Conservation (phyloP, 2,329 filamentous ascomycete genomes). For the Massarina eburnea region DNA sequence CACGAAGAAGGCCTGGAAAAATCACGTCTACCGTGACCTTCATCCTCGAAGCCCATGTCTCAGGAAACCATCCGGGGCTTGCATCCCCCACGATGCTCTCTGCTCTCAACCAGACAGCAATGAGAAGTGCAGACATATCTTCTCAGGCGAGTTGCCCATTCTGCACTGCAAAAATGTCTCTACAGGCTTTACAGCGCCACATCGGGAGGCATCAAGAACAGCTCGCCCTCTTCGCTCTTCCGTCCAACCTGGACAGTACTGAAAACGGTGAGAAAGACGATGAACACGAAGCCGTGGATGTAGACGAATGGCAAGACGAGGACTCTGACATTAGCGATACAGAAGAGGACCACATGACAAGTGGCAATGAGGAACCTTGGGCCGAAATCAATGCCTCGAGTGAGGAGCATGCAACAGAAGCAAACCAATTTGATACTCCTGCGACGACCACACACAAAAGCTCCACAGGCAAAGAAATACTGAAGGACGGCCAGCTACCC, state of each 20-base stretch:
- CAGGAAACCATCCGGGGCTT: conserved; percentile 8
- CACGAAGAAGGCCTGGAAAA: conserved; percentile 19
- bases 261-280: conserved; percentile 14
- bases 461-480: too few relatives aligned
- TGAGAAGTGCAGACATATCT: conserved; percentile 4
- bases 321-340: conserved; percentile 7
- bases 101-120: conserved; percentile 9
- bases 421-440: too few relatives aligned
- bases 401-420: too few relatives aligned
- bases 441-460: too few relatives aligned
- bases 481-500: too few relatives aligned
- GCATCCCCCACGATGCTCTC: conserved; percentile 4
- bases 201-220: conserved; percentile 26
- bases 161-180: conserved; percentile 13
- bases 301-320: conserved; percentile 10
- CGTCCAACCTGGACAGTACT: conserved; percentile 14
- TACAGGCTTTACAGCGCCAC: conserved; percentile 18
- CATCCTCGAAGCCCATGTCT: conserved; percentile 18
- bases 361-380: too few relatives aligned
- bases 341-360: too few relatives aligned
- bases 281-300: neutral
- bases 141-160: conserved; percentile 11
- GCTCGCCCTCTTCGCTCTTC: conserved; percentile 26
- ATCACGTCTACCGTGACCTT: conserved; percentile 26
- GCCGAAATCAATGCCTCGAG: too few relatives aligned